Base-by-base conservation (phyloP, 2,329 filamentous ascomycete species). In the Ascochyta rabiei region DNA sequence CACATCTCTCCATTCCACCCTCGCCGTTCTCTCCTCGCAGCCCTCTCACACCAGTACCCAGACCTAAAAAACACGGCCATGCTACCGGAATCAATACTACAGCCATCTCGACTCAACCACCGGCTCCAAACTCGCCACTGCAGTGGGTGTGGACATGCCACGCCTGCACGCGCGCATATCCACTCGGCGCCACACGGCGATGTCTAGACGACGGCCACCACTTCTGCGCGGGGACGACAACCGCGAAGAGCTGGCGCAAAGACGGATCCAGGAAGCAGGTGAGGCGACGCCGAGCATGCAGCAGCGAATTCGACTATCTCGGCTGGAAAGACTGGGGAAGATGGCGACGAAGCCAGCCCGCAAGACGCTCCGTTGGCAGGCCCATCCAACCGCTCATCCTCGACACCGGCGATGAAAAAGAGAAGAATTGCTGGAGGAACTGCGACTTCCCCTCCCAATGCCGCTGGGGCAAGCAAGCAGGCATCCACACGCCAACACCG, bases 91-190 rank as follows among this genome's bases (percentile, higher is more conserved):
- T 15, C 2, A 8, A 9, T 18, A 15, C 12, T 13, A 23, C 28
- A 16, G 26, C 16, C 30, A 21, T 44, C 7, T 67, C 66, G 1
- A 67, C 75, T 0, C 53, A 65, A 5, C 55, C 68, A 10, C 9
- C 41, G 1, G 51, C 41, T 3, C 60, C 65, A 6, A n/a, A 26
- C 1, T 49, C 26, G 1, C 76, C 77, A 0, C 69, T 80, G 4
- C 62, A 66, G 18, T 84, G 81, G 82, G 68, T 80, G 30, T 84
- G 82, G 82, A 75, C 77, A 59, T 84, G 82, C 63, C 82, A 84
- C 64, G 64, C 79, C 38, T 84, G 82, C 69, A 68, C 71, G 33
- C 72, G 70, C 16, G 73, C 70, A 10, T 84, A 84, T 66, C 70
- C 72, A 1, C 72, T 84, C 2, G 77, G 75, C 18, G 77, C 77